Evolutionary conservation across 164 flowering plant species (phyloP), one percentile per base, ranked within the genome.

Genomic region (Euptelea pleiosperma): DNA sequence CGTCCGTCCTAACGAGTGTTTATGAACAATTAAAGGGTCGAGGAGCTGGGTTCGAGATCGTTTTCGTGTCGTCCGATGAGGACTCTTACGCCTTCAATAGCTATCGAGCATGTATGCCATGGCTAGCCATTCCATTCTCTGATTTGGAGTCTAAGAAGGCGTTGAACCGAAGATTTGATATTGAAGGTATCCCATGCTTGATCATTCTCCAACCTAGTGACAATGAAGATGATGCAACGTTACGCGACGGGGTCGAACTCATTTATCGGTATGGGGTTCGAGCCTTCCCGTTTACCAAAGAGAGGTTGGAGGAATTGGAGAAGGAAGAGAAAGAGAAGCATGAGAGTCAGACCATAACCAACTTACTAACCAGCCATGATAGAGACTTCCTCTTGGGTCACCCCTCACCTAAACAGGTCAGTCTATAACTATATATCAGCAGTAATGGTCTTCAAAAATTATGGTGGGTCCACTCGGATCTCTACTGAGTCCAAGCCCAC

Each of bases 1-100:
- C 67, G 25, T 52, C 65, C 6, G 56, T 75, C 2, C 61, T 85
- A 3, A 50, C 58, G 7, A 47, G 26, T 12, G 68, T 55, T 7
- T 85, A 82, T 33, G 67, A 79, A 62, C 73, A 80, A 29, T 65
- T 85, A 2, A 75, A 67, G 53, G 50, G 29, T 34, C 29, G 19
- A 22, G 68, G 70, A 10, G 47, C 68, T 7, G 57, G 61, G 16
- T 75, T 85, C 11, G 87, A 85, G 70, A 36, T 82, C 24, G 80
- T 85, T 3, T 82, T 77, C 21, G 84, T 85, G 18, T 85, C 91
- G 1, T 81, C 83, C 2, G 91, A 85, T 44, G 87, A 82, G 60
- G 79, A 76, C 53, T 35, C 51, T 2, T 54, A 68, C 8, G 86
- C 87, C 30, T 82, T 82, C 68, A 63, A 79, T 48, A 42, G 6